A percentile compares a stretch with the other conserved stretches of the same genome.
phyloP scores from a whole-genome alignment of 2,329 filamentous ascomycete genomes.

The Penicillium sp. region DNA sequence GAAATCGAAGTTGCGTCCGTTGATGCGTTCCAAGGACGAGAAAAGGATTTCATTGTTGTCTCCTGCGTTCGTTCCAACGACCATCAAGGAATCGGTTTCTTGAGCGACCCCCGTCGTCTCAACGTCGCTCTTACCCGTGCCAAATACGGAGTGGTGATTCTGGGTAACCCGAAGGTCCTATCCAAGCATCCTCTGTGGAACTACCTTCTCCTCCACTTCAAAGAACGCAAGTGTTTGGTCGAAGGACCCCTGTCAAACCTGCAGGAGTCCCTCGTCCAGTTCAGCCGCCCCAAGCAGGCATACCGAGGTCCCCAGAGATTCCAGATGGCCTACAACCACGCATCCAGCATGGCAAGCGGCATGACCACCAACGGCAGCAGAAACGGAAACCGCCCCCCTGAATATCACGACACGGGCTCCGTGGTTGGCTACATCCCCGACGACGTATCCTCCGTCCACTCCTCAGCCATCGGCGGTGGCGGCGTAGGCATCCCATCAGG shows the following conservation, averaged over 20 bases:
- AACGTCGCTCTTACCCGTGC: slow-evolving; percentile 96
- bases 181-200: slow-evolving; percentile 99
- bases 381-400: slow-evolving; percentile 43
- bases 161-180: slow-evolving; percentile 95
- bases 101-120: slow-evolving; percentile 93
- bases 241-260: slow-evolving; percentile 93
- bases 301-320: slow-evolving; percentile 87
- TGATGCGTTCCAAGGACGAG: slow-evolving; percentile 96
- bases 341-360: slow-evolving; percentile 55
- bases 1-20: slow-evolving; percentile 98
- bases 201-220: slow-evolving; percentile 90
- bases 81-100: slow-evolving; percentile 97
- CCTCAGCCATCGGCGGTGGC: slow-evolving; percentile 82
- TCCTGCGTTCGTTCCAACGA: slow-evolving; percentile 98
- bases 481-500: slow-evolving; percentile 76
- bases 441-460: slow-evolving; percentile 93
- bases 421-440: slow-evolving; percentile 95
- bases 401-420: slow-evolving; percentile 73
- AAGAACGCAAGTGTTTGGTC: slow-evolving; percentile 91
- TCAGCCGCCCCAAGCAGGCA: slow-evolving; percentile 86
- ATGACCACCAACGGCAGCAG: slow-evolving; percentile 50
- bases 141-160: slow-evolving; percentile 92
- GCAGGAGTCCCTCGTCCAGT: slow-evolving; percentile 92
- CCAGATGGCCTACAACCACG: slow-evolving; percentile 71
- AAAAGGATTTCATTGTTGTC: slow-evolving; percentile 98